Evolutionary conservation across 2,329 filamentous ascomycete species (phyloP), one percentile per base, ranked within the genome.

Genomic region (Cladosporium colombiae): DNA sequence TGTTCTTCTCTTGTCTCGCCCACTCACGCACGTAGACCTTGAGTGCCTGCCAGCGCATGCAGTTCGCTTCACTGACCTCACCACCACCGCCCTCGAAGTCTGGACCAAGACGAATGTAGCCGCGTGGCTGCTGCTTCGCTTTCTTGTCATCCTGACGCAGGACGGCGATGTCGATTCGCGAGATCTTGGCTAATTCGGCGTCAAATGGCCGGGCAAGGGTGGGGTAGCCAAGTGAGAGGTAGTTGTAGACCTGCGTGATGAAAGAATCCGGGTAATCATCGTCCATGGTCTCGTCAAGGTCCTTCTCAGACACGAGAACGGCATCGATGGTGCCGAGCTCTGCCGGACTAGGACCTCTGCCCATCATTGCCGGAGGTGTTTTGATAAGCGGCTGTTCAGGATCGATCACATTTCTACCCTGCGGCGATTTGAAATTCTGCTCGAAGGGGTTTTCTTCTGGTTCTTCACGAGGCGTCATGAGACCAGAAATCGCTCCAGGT

Each of bases 231-330:
- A 98, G 85, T 0, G 92, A 96, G 18, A 98, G 84, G 78, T 98
- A 98, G 78, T 98, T 97, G 84, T 96, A 98, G 8, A 98, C 93
- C 78, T 98, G 94, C 0, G 93, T 97, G 65, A 97, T 88, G 76
- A 97, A 97, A 3, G 83, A 83, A 75, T 97, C 92, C 67, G 89
- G 84, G 73, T 95, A 96, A 77, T 97, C 93, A 35, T 79, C 76
- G 31, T 83, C 79, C 50, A 88, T 82, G 18, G 73, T 62, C 3
- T 70, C 67, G 57, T 76, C 74, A 35, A 78, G 70, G 13, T 79
- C 75, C 80, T 79, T 76, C 68, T 84, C 81, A 6, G 74, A 71
- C 37, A 74, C 75, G 52, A 83, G 76, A 33, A 83, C 77, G 62
- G 75, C 74, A 44, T 80, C 76, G 65, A 83, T 78, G 35, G 65